These are phyloP conservation scores for Nemania sp. DNA, from an alignment of 2,329 filamentous ascomycete genomes.

Conservation along the genomic window DNA sequence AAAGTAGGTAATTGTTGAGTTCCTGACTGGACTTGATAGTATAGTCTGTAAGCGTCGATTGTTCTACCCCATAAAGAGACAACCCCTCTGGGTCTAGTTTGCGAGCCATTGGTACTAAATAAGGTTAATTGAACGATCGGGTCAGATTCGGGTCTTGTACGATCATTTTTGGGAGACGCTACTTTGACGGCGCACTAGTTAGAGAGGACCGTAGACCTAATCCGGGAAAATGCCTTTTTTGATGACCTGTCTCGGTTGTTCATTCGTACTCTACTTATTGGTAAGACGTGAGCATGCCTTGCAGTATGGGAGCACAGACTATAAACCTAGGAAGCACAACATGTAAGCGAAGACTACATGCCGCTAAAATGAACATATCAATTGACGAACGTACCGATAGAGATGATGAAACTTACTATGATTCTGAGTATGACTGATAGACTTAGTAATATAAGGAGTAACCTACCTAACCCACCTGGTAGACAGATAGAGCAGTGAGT, in stretches of 20 bases:
- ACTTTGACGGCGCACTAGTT: not conserved
- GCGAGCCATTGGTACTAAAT: slow-evolving; percentile 16
- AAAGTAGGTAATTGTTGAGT: not conserved
- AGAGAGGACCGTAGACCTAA: not conserved
- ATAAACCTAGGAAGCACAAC: no score
- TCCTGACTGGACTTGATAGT: not conserved
- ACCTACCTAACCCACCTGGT: no score
- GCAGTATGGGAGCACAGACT: no score
- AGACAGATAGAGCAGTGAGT: no score
- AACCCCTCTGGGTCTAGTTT: slow-evolving; percentile 32
- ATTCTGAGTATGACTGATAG: no score
- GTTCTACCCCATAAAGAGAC: slow-evolving; percentile 24
- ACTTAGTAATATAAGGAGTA: no score
- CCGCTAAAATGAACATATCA: no score
- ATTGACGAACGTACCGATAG: no score
- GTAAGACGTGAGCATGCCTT: not conserved
- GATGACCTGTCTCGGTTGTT: not conserved
- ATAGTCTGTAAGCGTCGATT: not conserved
- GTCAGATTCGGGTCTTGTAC: not conserved
- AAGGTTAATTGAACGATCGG: not conserved
- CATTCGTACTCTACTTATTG: no score
- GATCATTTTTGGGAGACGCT: no score
- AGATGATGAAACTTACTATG: no score
- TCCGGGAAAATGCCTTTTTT: not conserved
- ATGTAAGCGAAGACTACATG: no score